A percentile compares a stretch with the other conserved stretches of the same genome.
Conservation (phyloP, 176 grass and related monocot genomes). For the Elaeis guineensis region DNA sequence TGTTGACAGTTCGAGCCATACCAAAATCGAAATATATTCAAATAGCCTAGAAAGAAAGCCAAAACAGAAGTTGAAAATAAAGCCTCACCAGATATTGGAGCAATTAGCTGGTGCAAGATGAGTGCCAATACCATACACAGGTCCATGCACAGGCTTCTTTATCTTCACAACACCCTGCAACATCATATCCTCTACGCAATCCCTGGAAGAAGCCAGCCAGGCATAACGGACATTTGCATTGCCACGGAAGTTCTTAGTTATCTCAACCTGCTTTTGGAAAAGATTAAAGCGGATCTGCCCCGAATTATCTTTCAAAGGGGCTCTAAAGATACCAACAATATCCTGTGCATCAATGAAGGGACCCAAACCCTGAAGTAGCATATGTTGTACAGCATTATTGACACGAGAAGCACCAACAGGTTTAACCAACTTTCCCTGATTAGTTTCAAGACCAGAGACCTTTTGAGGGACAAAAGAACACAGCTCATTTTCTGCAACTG, state of each 20-base stretch:
- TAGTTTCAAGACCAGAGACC: constrained; percentile 11
- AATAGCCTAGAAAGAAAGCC: background rate
- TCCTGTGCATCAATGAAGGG: constrained; percentile 49
- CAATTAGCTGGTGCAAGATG: constrained; percentile 62
- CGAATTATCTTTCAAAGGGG: constrained; percentile 46
- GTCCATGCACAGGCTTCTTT: constrained; percentile 35
- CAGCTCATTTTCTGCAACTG: constrained; percentile 60
- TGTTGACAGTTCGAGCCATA: too few species aligned
- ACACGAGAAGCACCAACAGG: constrained; percentile 28
- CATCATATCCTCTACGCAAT: constrained; percentile 63
- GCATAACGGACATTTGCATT: constrained; percentile 93
- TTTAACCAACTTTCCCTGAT: constrained; percentile 18
- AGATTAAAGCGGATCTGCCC: constrained; percentile 43
- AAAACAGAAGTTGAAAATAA: constrained; percentile 13
- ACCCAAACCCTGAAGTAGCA: constrained; percentile 65
- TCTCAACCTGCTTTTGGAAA: constrained; percentile 55
- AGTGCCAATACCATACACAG: constrained; percentile 57
- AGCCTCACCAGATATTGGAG: constrained; percentile 63
- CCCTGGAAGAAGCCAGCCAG: constrained; percentile 81
- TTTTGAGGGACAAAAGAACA: constrained; percentile 27
- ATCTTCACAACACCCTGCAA: constrained; percentile 35
- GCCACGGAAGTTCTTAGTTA: constrained; percentile 36
- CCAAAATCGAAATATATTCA: too few species aligned
- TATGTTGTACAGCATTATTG: constrained; percentile 48
- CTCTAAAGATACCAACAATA: constrained; percentile 61